phyloP scores from a whole-genome alignment of 192 early-diverging fungal species.

The Thamnidium elegans region DNA sequence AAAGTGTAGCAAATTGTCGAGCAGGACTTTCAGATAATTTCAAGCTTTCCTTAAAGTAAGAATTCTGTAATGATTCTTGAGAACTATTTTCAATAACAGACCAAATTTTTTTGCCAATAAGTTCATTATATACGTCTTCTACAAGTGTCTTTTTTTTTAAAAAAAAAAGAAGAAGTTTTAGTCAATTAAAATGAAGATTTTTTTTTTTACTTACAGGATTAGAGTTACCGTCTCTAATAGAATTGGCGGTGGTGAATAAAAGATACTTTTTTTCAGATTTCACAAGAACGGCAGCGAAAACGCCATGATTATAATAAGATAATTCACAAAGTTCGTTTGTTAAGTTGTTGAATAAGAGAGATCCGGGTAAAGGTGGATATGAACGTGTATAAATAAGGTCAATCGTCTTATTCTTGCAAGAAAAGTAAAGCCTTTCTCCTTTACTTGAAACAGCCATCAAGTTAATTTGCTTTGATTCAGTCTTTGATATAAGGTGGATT shows the following conservation, averaged over 20 bases:
- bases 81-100: neutral
- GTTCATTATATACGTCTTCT: neutral
- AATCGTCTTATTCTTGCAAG: neutral
- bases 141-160: neutral
- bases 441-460: constrained; percentile 6
- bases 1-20: neutral
- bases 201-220: neutral
- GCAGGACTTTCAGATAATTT: neutral
- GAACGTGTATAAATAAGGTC: neutral
- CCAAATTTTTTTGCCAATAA: neutral
- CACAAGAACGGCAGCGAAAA: neutral
- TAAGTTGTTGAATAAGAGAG: constrained; percentile 4
- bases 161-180: neutral
- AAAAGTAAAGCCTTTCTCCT: neutral
- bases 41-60: neutral
- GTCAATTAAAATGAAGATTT: neutral
- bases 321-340: neutral
- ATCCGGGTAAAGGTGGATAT: neutral
- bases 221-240: neutral
- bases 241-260: neutral
- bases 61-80: neutral
- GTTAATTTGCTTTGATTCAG: constrained; percentile 2
- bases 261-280: constrained; percentile 4
- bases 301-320: neutral
- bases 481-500: neutral